Evolutionary conservation across 331 rosid species (phyloP), one percentile per base, ranked within the genome.

Genomic region (Phaseolus coccineus): DNA sequence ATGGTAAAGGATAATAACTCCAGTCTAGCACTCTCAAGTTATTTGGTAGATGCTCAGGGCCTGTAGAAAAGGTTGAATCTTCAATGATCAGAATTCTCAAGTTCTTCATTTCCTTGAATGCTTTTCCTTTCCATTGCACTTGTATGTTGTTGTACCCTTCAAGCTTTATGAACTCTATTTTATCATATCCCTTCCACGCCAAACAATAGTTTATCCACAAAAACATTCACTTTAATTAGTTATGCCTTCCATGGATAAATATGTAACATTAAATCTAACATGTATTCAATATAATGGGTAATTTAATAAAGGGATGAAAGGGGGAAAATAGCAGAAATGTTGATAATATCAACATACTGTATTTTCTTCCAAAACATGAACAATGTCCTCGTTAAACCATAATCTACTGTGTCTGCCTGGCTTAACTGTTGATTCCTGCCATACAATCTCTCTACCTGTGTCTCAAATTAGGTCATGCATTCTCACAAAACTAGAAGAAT

Each of bases 71-170:
- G 0, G 0, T 24, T 53, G 22, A 3, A 22, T 37, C 22, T 72
- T n/a, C 35, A 22, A 72, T 37, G 3, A 51, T 31, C 27, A 71
- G 35, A 31, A 52, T 19, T 10, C 25, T 51, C 31, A 71, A 31
- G 63, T 51, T 71, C 55, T 52, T 71, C 63, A 31, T 51, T 31
- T 71, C 8, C 63, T 61, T n/a, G 35, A 74, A 59, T 19, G 71
- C 79, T 16, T 52, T 5, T 33, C 46, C 74, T 37, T 16, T 10
- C 66, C 64, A 77, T 16, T 66, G 56, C 19, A 66, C 57, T 28
- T 39, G 5, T 12, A 19, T 3, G 14, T 35, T 19, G 0, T n/a
- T 55, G 15, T 24, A 12, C 37, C 5, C 2, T 19, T 19, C 6
- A 0, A 77, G 22, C 30, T 12, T 66, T 39, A 72, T 55, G 66